Conservation (phyloP, 148 eudicot genomes). For the Vaccinium corymbosum region DNA sequence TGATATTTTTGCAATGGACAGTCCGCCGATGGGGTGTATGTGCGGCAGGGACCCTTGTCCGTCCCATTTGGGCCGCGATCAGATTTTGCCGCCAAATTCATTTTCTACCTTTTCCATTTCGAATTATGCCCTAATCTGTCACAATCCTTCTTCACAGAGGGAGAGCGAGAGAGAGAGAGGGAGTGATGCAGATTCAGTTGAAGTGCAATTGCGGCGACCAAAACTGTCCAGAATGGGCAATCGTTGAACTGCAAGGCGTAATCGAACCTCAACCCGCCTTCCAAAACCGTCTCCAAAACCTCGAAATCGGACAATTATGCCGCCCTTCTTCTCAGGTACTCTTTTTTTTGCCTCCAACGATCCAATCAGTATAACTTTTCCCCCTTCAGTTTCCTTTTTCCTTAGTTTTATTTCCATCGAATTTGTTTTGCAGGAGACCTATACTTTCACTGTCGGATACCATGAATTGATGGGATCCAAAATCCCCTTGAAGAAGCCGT, state of each 20-base stretch:
- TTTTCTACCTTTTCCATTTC: background rate
- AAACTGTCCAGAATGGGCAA: constrained; percentile 86
- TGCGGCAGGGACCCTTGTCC: too few relatives aligned
- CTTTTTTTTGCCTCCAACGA: background rate
- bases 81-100: constrained; percentile 11
- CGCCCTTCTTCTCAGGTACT: constrained; percentile 78
- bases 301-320: constrained; percentile 77
- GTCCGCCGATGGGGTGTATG: too few relatives aligned
- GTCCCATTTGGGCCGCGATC: background rate
- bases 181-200: constrained; percentile 49
- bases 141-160: background rate
- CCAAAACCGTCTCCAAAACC: constrained; percentile 48
- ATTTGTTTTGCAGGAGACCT: constrained; percentile 47
- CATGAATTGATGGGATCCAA: constrained; percentile 85
- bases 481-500: constrained; percentile 78
- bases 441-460: constrained; percentile 83
- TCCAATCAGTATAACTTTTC: background rate
- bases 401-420: background rate
- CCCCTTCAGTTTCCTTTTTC: background rate
- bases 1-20: too few relatives aligned
- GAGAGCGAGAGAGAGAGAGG: background rate
- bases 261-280: constrained; percentile 67
- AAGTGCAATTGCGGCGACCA: constrained; percentile 79
- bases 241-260: constrained; percentile 81
- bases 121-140: background rate